These are phyloP conservation scores for Metschnikowia gruessii DNA, from an alignment of 805 yeast species.

Conservation along the genomic window DNA sequence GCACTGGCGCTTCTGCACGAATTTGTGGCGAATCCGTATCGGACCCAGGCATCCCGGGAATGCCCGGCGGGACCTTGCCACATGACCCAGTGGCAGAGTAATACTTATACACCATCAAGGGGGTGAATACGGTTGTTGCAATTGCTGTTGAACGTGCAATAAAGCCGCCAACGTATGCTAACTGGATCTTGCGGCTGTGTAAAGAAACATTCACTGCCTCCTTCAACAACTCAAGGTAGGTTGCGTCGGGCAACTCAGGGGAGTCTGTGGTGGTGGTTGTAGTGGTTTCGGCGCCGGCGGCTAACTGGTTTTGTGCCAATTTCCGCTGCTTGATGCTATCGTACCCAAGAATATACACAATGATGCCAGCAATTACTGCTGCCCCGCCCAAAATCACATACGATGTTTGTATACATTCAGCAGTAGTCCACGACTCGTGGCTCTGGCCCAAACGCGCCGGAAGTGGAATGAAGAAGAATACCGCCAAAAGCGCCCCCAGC, in stretches of 20 bases:
- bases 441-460: constrained; percentile 48
- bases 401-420: constrained; percentile 44
- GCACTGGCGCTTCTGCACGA: constrained; percentile 25
- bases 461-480: constrained; percentile 50
- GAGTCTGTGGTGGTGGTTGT: too few species aligned
- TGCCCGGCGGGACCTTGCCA: constrained; percentile 12
- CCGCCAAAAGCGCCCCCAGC: constrained; percentile 65
- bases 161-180: constrained; percentile 61
- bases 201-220: constrained; percentile 49
- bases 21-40: too few species aligned
- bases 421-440: constrained; percentile 32
- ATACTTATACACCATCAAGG: constrained; percentile 58
- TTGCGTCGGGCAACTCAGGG: constrained; percentile 2
- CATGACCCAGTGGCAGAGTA: constrained; percentile 53
- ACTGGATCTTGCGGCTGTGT: constrained; percentile 44
- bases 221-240: constrained; percentile 41
- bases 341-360: constrained; percentile 45
- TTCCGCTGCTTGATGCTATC: constrained; percentile 36
- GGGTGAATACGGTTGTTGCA: constrained; percentile 55
- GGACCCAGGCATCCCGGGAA: too few species aligned
- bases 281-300: too few species aligned
- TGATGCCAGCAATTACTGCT: constrained; percentile 37
- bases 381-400: constrained; percentile 47
- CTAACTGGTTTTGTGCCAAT: constrained; percentile 21
- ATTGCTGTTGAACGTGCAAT: constrained; percentile 65